Base-by-base conservation (phyloP, 2,329 filamentous ascomycete species). In the Ascochyta lentis region DNA sequence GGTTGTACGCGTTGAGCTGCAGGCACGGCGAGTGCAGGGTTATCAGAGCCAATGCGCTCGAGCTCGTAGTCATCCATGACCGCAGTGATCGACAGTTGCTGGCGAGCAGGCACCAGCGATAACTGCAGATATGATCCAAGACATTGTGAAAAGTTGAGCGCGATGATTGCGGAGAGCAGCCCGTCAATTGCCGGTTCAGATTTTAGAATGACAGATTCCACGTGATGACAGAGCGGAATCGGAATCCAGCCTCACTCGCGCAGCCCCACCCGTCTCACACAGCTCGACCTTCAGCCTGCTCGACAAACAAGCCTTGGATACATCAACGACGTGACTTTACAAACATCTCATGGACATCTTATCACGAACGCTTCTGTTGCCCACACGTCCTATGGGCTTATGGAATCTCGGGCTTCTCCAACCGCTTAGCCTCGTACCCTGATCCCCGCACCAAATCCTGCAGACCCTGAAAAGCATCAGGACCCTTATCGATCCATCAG, bases 61-160 rank as follows among this genome's bases (percentile, higher is more conserved):
- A 72, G 34, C 37, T 68, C 65, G 33, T 63, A 61, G 35, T 70
- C 68, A 57, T 73, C 66, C 70, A 73, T 73, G 7, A 15, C 56
- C 29, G 46, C 40, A 26, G 34, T 35, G 35, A 16, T 37, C 35
- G 43, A n/a, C 45, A 24, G 1, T 4, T 19, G 8, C 26, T 26
- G 10, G 4, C 13, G 15, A 15, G 31, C 16, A 44, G 9, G 26
- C 13, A 27, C n/a, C 42, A 8, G 37, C n/a, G 6, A 22, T 10
- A 9, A 41, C n/a, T 23, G 13, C 2, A 22, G 22, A 26, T 23
- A 15, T 43, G 24, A 19, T n/a, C 40, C n/a, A 29, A 29, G 23
- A 8, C 27, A 23, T 31, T 40, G 12, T 19, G 12, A 15, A 19
- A 19, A 13, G 22, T 24, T 40, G 22, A 13, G 15, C 9, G 37